Evolutionary conservation across 1,139 yeast species (phyloP).

Genomic region (Yamadazyma pseudoaaseri): DNA sequence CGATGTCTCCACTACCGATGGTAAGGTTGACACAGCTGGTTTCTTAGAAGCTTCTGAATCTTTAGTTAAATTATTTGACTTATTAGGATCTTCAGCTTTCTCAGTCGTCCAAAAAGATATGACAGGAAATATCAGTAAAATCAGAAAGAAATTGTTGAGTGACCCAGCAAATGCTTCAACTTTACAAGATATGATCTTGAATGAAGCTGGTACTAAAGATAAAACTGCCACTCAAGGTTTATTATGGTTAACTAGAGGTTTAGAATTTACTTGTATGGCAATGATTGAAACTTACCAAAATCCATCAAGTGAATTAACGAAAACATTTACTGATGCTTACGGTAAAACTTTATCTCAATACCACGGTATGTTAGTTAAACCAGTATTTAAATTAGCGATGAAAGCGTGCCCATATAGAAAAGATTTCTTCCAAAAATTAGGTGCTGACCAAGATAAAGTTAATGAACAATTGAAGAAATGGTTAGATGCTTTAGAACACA

Average conservation of each 20-base stretch:
- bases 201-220: conserved; percentile 61
- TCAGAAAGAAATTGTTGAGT: conserved; percentile 62
- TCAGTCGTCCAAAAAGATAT: conserved; percentile 83
- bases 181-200: conserved; percentile 74
- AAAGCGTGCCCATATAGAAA: conserved; percentile 92
- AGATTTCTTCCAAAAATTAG: conserved; percentile 80
- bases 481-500: conserved; percentile 73
- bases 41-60: conserved; percentile 86
- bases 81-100: conserved; percentile 84
- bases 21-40: conserved; percentile 67
- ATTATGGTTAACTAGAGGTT: conserved; percentile 83
- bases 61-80: conserved; percentile 76
- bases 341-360: conserved; percentile 73
- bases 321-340: conserved; percentile 82
- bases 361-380: conserved; percentile 80
- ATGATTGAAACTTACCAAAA: conserved; percentile 74
- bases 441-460: conserved; percentile 68
- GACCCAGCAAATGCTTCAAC: conserved; percentile 65
- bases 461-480: conserved; percentile 62
- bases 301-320: conserved; percentile 62
- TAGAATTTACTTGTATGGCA: conserved; percentile 86
- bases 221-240: conserved; percentile 91
- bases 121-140: conserved; percentile 81
- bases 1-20: conserved; percentile 65
- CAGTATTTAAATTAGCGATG: conserved; percentile 91